These are phyloP conservation scores for Plantago ovata DNA, from an alignment of 257 asterid genomes.

Conservation along the genomic window DNA sequence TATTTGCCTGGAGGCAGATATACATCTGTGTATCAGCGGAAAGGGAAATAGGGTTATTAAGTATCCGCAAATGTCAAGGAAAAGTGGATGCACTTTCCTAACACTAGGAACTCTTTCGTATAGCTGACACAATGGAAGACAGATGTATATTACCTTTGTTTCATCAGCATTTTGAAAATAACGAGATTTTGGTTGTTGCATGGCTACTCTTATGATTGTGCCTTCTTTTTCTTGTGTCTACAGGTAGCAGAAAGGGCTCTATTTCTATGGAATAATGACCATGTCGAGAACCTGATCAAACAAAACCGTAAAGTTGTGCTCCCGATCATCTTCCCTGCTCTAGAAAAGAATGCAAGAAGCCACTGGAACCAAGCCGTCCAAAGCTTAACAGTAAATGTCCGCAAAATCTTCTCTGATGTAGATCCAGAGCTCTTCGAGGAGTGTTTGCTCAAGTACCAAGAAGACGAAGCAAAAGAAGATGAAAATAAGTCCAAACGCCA, in stretches of 20 bases:
- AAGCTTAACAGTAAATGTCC: conserved; percentile 59
- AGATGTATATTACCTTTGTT: too few species aligned
- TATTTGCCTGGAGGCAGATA: too few species aligned
- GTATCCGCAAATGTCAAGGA: too few species aligned
- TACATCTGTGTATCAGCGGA: too few species aligned
- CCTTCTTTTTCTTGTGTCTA: conserved; percentile 15
- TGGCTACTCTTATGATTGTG: conserved; percentile 1
- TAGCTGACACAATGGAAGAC: too few species aligned
- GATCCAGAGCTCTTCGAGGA: conserved; percentile 67
- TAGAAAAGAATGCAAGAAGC: conserved; percentile 59
- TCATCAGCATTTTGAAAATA: neutral
- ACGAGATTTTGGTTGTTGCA: conserved; percentile 3
- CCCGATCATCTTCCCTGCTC: conserved; percentile 60
- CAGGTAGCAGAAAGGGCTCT: conserved; percentile 88
- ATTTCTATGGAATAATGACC: conserved; percentile 74
- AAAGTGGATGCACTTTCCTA: too few species aligned
- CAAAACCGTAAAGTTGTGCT: conserved; percentile 63
- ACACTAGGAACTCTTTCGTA: too few species aligned
- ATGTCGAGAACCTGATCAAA: conserved; percentile 62
- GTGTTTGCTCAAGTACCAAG: conserved; percentile 51
- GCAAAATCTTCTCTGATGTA: conserved; percentile 60
- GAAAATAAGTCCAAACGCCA: conserved; percentile 52
- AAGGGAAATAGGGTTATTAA: too few species aligned
- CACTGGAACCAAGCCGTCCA: conserved; percentile 85
- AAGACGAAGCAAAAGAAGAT: conserved; percentile 45